Base-by-base conservation (phyloP, 495 filamentous ascomycete genomes). In the Hamigera avellanea region DNA sequence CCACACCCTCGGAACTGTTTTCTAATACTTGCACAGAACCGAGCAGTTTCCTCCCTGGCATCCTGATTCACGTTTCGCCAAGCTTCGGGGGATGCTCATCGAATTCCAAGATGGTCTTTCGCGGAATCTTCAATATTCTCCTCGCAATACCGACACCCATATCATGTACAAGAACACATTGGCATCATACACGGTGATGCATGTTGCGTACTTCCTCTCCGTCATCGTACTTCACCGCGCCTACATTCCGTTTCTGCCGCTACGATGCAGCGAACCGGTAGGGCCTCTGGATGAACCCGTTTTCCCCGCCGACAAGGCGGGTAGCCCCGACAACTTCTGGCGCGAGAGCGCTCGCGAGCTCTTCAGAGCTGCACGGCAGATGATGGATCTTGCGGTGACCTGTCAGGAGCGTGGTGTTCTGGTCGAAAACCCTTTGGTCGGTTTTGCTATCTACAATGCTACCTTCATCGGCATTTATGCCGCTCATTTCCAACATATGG, bases 391-490 rank as follows among this genome's bases (percentile, higher is more conserved):
- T 15, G 73, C 84, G 7, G 70, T 75, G 2, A 80, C 79, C 13
- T 85, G 82, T 46, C 70, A 84, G 46, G 76, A 82, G 31, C 81
- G 81, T 48, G 66, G 68, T 28, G 66, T 69, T 8, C 64, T 86
- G 6, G 79, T 83, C 10, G 82, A 91, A 62, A 91, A 83, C 19
- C 80, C 85, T 0, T 72, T 88, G 27, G 73, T 87, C 9, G 76
- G 81, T 4, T 89, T 86, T 48, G 81, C 85, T 6, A 74, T 86
- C 39, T 91, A 84, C 66, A 81, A 81, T 40, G 82, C 82, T n/a
- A 75, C 75, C 0, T 83, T 86, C 42, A 52, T 72, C 14, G 68
- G 70, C 43, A 60, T 89, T 8, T 93, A 93, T 49, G 75, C 73
- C 8, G 64, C 67, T 17, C 72, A 80, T 49, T 93, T 89, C 52